Evolutionary conservation across 2,329 filamentous ascomycete species (phyloP).

Genomic region (Dactylellina parvicollis): DNA sequence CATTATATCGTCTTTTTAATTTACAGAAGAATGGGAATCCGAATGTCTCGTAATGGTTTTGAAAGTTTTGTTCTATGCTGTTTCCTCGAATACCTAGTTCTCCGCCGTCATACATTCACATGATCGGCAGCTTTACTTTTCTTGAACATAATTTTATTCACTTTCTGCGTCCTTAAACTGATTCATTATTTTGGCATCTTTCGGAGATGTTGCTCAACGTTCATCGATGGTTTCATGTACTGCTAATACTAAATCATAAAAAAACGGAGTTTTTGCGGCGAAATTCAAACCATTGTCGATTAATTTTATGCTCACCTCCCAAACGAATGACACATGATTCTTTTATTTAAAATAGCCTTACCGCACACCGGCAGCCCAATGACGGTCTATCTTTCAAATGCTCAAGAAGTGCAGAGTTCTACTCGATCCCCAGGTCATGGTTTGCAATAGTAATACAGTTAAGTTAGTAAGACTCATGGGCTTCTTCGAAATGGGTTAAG

Average conservation of each 20-base stretch:
- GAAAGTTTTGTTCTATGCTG: not conserved
- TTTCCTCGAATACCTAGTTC: not conserved
- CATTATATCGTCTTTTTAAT: conserved; percentile 46
- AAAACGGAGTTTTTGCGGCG: conserved; percentile 43
- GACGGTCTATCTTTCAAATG: too few species aligned
- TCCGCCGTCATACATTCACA: not conserved
- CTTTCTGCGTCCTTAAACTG: conserved; percentile 3
- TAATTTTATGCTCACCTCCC: too few species aligned
- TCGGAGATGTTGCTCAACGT: not conserved
- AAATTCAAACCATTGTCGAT: too few species aligned
- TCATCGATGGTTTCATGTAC: conserved; percentile 4
- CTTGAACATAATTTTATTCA: conserved; percentile 44
- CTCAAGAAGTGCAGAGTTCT: too few species aligned
- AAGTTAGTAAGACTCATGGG: too few species aligned
- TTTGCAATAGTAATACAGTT: too few species aligned
- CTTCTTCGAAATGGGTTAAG: too few species aligned
- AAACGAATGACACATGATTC: too few species aligned
- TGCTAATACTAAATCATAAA: conserved; percentile 42
- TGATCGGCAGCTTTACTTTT: conserved; percentile 2
- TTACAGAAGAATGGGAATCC: conserved; percentile 12
- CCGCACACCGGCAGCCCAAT: too few species aligned
- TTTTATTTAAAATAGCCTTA: too few species aligned
- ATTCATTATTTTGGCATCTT: conserved; percentile 7
- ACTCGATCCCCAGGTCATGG: too few species aligned
- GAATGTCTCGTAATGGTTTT: conserved; percentile 13